Percentiles rank a stretch among this genome's conserved stretches.
Evolutionary conservation across 2,329 filamentous ascomycete species (phyloP).

Genomic region (Dryadomyces quercivorus): DNA sequence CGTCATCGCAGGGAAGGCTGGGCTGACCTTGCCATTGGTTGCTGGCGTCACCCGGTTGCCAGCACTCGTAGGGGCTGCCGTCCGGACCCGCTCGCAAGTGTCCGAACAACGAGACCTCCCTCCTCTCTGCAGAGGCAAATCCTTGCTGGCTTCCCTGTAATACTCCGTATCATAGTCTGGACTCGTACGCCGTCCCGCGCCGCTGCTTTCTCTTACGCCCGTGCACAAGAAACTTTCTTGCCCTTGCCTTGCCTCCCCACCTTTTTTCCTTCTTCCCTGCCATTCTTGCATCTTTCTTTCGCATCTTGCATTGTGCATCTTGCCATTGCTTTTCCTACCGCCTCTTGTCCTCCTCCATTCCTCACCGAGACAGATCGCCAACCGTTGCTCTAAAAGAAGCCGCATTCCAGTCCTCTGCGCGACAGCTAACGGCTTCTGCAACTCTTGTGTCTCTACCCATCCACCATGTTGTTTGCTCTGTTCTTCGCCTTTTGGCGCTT

Average conservation of each 20-base stretch:
- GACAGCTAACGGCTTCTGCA: neutral
- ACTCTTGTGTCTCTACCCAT: too few species aligned
- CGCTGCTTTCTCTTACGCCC: neutral
- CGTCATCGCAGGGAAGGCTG: too few species aligned
- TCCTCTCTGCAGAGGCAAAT: neutral
- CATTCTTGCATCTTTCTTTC: neutral
- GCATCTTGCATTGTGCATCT: neutral
- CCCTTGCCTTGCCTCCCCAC: neutral
- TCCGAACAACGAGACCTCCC: neutral
- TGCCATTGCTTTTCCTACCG: neutral
- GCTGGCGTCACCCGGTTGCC: neutral
- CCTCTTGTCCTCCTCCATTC: neutral
- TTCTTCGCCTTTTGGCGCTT: slow-evolving; percentile 53
- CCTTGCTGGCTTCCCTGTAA: too few species aligned
- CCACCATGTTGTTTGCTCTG: slow-evolving; percentile 47
- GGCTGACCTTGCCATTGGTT: neutral
- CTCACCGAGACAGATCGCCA: neutral
- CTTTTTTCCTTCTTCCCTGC: neutral
- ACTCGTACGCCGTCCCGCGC: too few species aligned
- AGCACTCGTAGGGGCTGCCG: neutral
- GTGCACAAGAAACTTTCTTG: neutral
- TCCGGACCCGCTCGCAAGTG: neutral
- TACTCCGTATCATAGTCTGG: too few species aligned
- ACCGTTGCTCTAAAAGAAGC: neutral
- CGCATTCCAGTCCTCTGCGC: too few species aligned